Percentiles rank a stretch among this genome's conserved stretches.
These are phyloP conservation scores for Ascochyta fabae DNA, from an alignment of 2,329 filamentous ascomycete species.

Conservation along the genomic window DNA sequence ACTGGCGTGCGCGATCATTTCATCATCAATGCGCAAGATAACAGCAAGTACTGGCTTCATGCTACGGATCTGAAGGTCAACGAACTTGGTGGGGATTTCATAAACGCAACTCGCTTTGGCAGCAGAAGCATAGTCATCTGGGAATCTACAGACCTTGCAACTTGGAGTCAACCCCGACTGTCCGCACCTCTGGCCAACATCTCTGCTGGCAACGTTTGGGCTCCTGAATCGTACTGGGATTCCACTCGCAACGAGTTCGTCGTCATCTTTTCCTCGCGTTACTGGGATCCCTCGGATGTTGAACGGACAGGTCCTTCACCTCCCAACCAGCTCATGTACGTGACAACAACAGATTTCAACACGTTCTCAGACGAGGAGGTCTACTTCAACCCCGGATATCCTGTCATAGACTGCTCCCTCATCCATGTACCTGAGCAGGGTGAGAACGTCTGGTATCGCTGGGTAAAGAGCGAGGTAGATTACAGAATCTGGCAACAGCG, in stretches of 20 bases:
- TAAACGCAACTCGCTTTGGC: conserved; percentile 15
- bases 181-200: conserved; percentile 8
- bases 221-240: conserved; percentile 13
- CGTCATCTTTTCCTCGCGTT: conserved; percentile 12
- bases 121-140: conserved; percentile 15
- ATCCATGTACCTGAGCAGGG: conserved; percentile 13
- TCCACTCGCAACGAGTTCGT: conserved; percentile 4
- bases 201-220: conserved; percentile 15
- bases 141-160: conserved; percentile 11
- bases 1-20: conserved; percentile 14
- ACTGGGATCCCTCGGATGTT: conserved; percentile 9
- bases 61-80: conserved; percentile 14
- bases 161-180: conserved; percentile 9
- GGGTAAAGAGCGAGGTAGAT: conserved; percentile 16
- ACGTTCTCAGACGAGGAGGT: conserved; percentile 11
- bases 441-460: conserved; percentile 12
- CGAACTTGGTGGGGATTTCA: conserved; percentile 11
- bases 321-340: conserved; percentile 14
- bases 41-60: conserved; percentile 15
- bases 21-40: conserved; percentile 6
- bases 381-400: conserved; percentile 13
- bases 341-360: conserved; percentile 11
- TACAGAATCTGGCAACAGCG: conserved; percentile 15
- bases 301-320: conserved; percentile 7
- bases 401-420: conserved; percentile 14